Evolutionary conservation across 2,329 filamentous ascomycete species (phyloP).

Genomic region (Hymenoscyphus salicellus): DNA sequence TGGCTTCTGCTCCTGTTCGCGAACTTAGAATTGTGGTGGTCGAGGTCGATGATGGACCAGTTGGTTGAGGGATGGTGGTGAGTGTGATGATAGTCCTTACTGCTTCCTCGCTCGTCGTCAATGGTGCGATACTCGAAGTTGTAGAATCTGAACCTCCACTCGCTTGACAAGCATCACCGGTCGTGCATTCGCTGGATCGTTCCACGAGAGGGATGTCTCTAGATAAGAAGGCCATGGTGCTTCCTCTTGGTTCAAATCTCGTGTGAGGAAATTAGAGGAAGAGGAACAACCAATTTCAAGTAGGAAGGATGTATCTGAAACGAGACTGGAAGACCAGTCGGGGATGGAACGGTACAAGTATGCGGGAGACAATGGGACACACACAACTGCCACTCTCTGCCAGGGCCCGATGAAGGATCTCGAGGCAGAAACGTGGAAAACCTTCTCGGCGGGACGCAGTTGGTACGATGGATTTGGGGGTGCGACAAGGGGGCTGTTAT

Average conservation of each 20-base stretch:
- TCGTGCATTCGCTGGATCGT: conserved; percentile 2
- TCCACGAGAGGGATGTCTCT: background rate
- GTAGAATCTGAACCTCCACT: conserved; percentile 33
- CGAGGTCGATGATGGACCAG: conserved; percentile 5
- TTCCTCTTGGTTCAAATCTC: conserved; percentile 2
- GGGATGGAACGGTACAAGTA: conserved; percentile 12
- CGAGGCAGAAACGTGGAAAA: conserved; percentile 17
- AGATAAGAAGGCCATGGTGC: conserved; percentile 9
- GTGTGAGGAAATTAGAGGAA: conserved; percentile 4
- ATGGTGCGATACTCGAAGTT: conserved; percentile 8
- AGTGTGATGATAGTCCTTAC: conserved; percentile 9
- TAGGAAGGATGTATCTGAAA: conserved; percentile 12
- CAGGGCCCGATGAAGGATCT: conserved; percentile 6
- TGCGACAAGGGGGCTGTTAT: background rate
- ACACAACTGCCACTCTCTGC: background rate
- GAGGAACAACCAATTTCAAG: conserved; percentile 5
- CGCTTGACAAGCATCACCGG: conserved; percentile 41
- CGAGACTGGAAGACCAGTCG: conserved; percentile 1
- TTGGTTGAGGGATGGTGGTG: conserved; percentile 4
- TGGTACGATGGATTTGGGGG: background rate
- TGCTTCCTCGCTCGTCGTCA: background rate
- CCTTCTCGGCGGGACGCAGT: conserved; percentile 11
- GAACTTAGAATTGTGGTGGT: background rate
- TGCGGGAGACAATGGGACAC: background rate
- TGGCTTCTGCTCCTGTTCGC: background rate